A percentile compares a stretch with the other conserved stretches of the same genome.
phyloP scores from a whole-genome alignment of 2,329 filamentous ascomycete species.

The Neurospora sp. region DNA sequence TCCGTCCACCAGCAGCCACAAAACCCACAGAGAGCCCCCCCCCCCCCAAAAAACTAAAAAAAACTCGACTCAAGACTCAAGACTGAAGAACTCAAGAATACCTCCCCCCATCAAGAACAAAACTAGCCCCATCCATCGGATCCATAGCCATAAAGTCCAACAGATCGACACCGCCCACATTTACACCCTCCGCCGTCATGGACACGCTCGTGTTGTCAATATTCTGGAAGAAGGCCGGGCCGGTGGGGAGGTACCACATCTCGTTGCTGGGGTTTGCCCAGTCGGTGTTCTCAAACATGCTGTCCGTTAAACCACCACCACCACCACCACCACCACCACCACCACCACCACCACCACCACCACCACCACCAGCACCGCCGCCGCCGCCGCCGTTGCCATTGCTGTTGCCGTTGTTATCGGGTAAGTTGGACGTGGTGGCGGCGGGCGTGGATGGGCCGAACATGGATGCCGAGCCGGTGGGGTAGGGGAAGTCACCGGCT shows the following conservation, averaged over 20 bases:
- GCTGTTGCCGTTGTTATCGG: conserved; percentile 11
- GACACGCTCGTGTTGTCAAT: conserved; percentile 51
- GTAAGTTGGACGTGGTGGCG: conserved; percentile 20
- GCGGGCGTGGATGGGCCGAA: conserved; percentile 42
- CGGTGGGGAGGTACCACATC: conserved; percentile 59
- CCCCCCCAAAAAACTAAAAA: too few relatives aligned
- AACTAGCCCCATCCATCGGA: conserved; percentile 18
- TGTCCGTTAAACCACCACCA: conserved; percentile 1
- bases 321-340: neutral
- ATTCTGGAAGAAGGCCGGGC: conserved; percentile 56
- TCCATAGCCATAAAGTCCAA: conserved; percentile 62
- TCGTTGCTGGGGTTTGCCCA: conserved; percentile 48
- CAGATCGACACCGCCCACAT: conserved; percentile 56
- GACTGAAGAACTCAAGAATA: neutral
- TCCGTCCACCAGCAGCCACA: neutral
- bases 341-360: neutral
- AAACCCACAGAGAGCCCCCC: neutral
- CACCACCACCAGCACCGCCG: neutral
- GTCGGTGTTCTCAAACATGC: conserved; percentile 37
- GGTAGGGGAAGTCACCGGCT: conserved; percentile 44
- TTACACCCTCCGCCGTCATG: conserved; percentile 59
- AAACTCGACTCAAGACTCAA: neutral
- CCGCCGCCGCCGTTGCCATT: conserved; percentile 3
- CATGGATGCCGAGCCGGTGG: conserved; percentile 34
- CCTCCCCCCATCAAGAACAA: conserved; percentile 13